Evolutionary conservation across 495 filamentous ascomycete genomes (phyloP).

Genomic region (Entonaema liquescens): DNA sequence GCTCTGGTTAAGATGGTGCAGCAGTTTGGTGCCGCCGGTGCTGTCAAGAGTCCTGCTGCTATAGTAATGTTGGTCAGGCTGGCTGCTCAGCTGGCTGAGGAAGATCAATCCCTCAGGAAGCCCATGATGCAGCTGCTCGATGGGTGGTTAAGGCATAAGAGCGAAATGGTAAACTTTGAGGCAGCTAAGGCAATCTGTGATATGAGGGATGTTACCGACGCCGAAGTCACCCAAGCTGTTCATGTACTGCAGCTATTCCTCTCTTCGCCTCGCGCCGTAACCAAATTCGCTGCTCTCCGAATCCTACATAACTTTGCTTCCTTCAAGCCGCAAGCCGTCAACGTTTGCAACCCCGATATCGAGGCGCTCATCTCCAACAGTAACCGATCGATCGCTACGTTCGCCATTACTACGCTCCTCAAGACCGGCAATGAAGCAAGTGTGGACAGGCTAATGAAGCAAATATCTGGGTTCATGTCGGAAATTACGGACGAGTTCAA

Average conservation of each 20-base stretch:
- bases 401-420: constrained; percentile 95
- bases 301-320: constrained; percentile 96
- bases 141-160: constrained; percentile 97
- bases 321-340: constrained; percentile 92
- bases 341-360: constrained; percentile 95
- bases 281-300: constrained; percentile 96
- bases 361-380: constrained; percentile 94
- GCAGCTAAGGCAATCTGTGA: constrained; percentile 97
- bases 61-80: constrained; percentile 90
- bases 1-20: constrained; percentile 99
- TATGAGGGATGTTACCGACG: constrained; percentile 90
- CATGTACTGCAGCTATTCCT: constrained; percentile 96
- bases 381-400: constrained; percentile 97
- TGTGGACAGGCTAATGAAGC: constrained; percentile 98
- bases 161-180: constrained; percentile 99
- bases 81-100: constrained; percentile 93
- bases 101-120: constrained; percentile 86
- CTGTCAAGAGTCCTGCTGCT: constrained; percentile 92
- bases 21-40: constrained; percentile 90
- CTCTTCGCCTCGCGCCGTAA: constrained; percentile 93
- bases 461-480: constrained; percentile 96
- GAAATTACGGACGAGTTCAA: constrained; percentile 99
- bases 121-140: constrained; percentile 95
- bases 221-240: constrained; percentile 90
- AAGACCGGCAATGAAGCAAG: constrained; percentile 98